Conservation (phyloP, 345 rosid genomes). For the Lenwebbia sp. region DNA sequence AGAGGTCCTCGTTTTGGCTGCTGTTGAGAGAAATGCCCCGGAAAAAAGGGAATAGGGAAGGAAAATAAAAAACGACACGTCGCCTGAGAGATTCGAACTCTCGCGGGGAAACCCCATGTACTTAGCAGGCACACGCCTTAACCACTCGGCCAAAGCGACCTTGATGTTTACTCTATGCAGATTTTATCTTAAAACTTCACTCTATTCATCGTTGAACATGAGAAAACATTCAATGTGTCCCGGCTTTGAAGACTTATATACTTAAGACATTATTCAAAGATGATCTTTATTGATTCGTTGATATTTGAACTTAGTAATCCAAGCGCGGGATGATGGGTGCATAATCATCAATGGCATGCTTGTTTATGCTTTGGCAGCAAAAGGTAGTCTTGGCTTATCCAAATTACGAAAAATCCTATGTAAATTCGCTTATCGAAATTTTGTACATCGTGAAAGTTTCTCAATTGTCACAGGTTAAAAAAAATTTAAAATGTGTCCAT, state of each 20-base stretch:
- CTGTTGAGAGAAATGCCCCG: too few species aligned
- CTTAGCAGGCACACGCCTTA: conserved; percentile 91
- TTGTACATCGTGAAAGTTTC: not conserved
- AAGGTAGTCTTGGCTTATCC: not conserved
- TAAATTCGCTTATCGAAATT: not conserved
- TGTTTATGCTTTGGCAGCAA: not conserved
- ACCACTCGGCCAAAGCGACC: conserved; percentile 87
- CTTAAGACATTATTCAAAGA: not conserved
- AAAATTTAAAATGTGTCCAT: not conserved
- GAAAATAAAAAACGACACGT: not conserved
- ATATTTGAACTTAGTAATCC: not conserved
- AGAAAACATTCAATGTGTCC: too few species aligned
- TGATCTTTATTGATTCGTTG: not conserved
- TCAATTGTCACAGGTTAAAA: not conserved
- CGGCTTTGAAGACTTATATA: too few species aligned
- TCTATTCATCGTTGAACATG: too few species aligned
- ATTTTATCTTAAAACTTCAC: too few species aligned
- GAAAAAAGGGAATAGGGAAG: not conserved
- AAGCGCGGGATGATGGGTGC: not conserved
- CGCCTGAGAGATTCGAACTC: conserved; percentile 78
- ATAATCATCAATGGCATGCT: not conserved
- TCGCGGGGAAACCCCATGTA: conserved; percentile 79
- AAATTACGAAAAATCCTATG: not conserved
- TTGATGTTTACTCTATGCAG: not conserved
- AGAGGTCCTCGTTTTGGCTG: too few species aligned